phyloP scores from a whole-genome alignment of 495 filamentous ascomycete genomes.

The Neurospora discreta region DNA sequence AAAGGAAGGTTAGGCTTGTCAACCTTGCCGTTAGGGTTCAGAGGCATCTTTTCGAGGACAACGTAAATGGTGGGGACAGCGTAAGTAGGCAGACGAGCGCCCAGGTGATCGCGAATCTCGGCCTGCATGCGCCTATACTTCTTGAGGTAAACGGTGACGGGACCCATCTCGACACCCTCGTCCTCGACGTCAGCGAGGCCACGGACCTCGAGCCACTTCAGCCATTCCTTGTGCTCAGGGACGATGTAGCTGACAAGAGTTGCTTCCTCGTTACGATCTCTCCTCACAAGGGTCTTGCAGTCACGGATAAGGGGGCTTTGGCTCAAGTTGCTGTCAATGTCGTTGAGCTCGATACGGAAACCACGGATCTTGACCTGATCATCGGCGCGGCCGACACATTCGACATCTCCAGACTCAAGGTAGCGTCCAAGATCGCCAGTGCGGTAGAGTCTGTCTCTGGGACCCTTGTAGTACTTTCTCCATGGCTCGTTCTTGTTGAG shows the following conservation, averaged over 20 bases:
- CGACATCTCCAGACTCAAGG: constrained; percentile 60
- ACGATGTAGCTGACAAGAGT: constrained; percentile 87
- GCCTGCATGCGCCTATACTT: constrained; percentile 54
- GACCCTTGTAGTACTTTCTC: constrained; percentile 70
- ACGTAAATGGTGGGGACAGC: constrained; percentile 74
- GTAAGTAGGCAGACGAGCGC: constrained; percentile 65
- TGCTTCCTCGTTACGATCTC: constrained; percentile 85
- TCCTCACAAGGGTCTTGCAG: constrained; percentile 74
- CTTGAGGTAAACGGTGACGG: constrained; percentile 41
- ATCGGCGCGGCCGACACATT: constrained; percentile 70
- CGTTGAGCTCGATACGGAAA: constrained; percentile 88
- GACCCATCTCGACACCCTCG: constrained; percentile 34
- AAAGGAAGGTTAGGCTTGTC: constrained; percentile 87
- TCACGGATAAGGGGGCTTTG: constrained; percentile 72
- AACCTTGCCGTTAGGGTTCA: constrained; percentile 93
- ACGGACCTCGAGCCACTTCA: constrained; percentile 49
- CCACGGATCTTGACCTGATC: constrained; percentile 93
- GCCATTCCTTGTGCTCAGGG: constrained; percentile 66
- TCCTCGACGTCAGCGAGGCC: constrained; percentile 39
- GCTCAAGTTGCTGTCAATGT: constrained; percentile 80
- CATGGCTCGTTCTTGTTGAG: constrained; percentile 51
- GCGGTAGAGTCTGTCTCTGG: constrained; percentile 76
- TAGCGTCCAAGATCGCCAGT: constrained; percentile 76
- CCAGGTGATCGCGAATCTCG: constrained; percentile 65
- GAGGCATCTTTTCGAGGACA: constrained; percentile 64